phyloP scores from a whole-genome alignment of 2,329 filamentous ascomycete species.

The Cercospora zeae-maydis region DNA sequence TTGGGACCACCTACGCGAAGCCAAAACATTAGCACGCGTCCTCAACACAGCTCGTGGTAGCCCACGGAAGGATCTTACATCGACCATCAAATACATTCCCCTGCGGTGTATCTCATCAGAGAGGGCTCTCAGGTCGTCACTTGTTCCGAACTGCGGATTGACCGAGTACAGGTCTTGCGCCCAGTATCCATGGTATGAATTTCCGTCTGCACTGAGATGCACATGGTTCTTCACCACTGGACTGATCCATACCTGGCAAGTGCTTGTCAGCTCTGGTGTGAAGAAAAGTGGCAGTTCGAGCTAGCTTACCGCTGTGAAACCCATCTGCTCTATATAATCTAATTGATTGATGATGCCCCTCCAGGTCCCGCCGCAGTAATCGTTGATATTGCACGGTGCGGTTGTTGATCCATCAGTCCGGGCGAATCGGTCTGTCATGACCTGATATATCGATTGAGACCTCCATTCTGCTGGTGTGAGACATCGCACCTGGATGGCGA shows the following conservation, averaged over 20 bases:
- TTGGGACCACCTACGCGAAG: slow-evolving; percentile 39
- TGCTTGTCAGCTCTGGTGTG: background rate
- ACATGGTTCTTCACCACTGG: slow-evolving; percentile 43
- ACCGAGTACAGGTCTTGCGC: slow-evolving; percentile 44
- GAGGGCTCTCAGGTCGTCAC: slow-evolving; percentile 44
- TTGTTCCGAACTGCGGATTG: slow-evolving; percentile 47
- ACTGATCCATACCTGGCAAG: slow-evolving; percentile 35
- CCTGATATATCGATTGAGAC: slow-evolving; percentile 56
- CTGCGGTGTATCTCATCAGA: slow-evolving; percentile 44
- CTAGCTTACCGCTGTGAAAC: slow-evolving; percentile 40
- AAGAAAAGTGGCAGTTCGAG: background rate
- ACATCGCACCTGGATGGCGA: background rate
- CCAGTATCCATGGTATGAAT: slow-evolving; percentile 50
- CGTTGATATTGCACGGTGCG: slow-evolving; percentile 41
- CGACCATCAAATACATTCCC: slow-evolving; percentile 39
- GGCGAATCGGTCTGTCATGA: slow-evolving; percentile 56
- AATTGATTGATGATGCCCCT: slow-evolving; percentile 43
- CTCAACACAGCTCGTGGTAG: background rate
- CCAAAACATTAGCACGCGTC: background rate
- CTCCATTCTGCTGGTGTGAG: slow-evolving; percentile 34
- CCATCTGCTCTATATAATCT: slow-evolving; percentile 51
- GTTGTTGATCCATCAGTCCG: slow-evolving; percentile 46
- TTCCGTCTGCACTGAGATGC: slow-evolving; percentile 38
- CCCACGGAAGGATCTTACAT: background rate
- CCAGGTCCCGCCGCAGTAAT: slow-evolving; percentile 51